Evolutionary conservation across 1,284 basidiomycete genomes (phyloP).

Genomic region (Mycena sp.): DNA sequence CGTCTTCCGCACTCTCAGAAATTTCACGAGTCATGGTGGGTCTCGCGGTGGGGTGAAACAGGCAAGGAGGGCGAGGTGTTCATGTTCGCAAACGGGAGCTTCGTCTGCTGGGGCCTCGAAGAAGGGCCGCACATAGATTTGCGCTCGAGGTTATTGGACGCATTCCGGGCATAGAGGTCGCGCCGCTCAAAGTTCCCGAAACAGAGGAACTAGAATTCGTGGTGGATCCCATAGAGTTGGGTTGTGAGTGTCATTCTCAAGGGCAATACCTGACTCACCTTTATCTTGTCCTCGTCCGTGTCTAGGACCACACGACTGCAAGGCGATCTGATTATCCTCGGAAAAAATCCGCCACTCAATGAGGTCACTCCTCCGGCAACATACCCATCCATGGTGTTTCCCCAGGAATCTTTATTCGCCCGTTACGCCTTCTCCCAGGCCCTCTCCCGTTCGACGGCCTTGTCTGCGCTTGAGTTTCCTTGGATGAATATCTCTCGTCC

Average conservation of each 20-base stretch:
- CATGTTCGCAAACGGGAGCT: conserved; percentile 85
- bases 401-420: conserved; percentile 75
- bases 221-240: conserved; percentile 86
- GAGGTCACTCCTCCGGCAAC: conserved; percentile 49
- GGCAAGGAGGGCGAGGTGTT: conserved; percentile 86
- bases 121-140: conserved; percentile 80
- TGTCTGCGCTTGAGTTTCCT: conserved; percentile 82
- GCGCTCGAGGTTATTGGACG: conserved; percentile 68
- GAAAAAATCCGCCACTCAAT: conserved; percentile 66
- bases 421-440: conserved; percentile 93
- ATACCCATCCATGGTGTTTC: conserved; percentile 61
- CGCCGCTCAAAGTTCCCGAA: conserved; percentile 74
- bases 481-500: conserved; percentile 84
- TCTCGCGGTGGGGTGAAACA: conserved; percentile 71
- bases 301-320: conserved; percentile 82
- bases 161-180: conserved; percentile 66
- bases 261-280: conserved; percentile 27
- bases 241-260: conserved; percentile 34
- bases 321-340: conserved; percentile 91
- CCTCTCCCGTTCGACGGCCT: conserved; percentile 84
- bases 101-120: conserved; percentile 90
- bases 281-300: not conserved
- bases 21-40: conserved; percentile 81
- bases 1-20: conserved; percentile 63
- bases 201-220: conserved; percentile 93